Evolutionary conservation across 2,329 filamentous ascomycete genomes (phyloP), one percentile per base, ranked within the genome.

Genomic region (Aspergillus puulaauensis): DNA sequence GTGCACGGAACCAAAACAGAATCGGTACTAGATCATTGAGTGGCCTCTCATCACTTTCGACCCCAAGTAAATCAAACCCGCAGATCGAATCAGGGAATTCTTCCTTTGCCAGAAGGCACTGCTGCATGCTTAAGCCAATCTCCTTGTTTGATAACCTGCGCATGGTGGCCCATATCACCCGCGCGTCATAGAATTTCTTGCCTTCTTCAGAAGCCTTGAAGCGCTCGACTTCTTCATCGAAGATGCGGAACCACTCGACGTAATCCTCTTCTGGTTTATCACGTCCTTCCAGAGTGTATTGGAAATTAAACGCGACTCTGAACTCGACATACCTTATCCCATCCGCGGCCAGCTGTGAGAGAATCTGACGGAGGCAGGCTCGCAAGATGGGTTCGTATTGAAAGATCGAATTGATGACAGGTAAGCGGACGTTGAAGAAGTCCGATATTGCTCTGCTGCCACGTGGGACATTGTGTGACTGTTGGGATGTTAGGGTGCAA

Each of bases 361-460:
- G 85, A 66, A 97, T 81, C 21, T 85, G 83, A 27, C 83, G 85
- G 59, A 97, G 77, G 68, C 91, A 96, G 17, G 80, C 79, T 23
- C 91, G 86, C 76, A 90, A 93, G 61, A 98, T 90, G 14, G 93
- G 93, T 75, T 97, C 93, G 75, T 97, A 96, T 75, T 89, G 90
- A 49, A 96, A 82, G 52, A 96, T 83, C 15, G 86, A 88, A 41
- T 85, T 84, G 45, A 93, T 81, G 4, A 93, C 84, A 3, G 82
- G 76, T 74, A 97, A 96, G 60, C 88, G 89, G 45, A 83, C 85
- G 50, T 77, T 79, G 75, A 97, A 96, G 69, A 95, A 93, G 23
- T 81, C 78, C 92, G 93, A 97, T 54, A 96, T 88, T 52, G 88
- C 88, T 41, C 11, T 47, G 71, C 95, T 88, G 15, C 92, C 82